These are phyloP conservation scores for Achaetomiella virescens DNA, from an alignment of 495 filamentous ascomycete species.

Conservation along the genomic window DNA sequence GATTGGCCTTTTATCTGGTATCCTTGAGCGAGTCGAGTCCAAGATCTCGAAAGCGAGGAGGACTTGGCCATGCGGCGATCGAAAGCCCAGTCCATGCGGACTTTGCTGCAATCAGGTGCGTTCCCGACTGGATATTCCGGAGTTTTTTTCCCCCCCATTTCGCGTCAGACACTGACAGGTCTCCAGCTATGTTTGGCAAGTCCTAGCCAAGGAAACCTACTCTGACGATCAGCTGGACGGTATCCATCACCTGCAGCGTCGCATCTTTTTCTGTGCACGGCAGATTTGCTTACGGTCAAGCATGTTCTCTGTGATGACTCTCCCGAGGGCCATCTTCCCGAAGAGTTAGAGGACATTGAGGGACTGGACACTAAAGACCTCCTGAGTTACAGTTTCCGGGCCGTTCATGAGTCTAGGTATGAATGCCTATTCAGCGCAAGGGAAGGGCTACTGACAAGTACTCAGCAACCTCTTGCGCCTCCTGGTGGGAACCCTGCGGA, in stretches of 20 bases:
- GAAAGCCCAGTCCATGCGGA: constrained; percentile 65
- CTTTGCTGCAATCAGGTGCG: constrained; percentile 58
- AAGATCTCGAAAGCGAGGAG: constrained; percentile 51
- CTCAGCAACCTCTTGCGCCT: constrained; percentile 51
- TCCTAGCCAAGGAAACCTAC: constrained; percentile 29
- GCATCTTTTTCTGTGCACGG: constrained; percentile 51
- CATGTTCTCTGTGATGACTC: constrained; percentile 81
- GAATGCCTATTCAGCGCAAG: constrained; percentile 3
- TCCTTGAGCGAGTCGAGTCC: constrained; percentile 47
- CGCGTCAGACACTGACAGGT: constrained; percentile 8
- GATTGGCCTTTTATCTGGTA: constrained; percentile 37
- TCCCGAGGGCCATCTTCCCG: constrained; percentile 78
- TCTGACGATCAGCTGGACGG: constrained; percentile 31
- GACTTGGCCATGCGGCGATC: constrained; percentile 55
- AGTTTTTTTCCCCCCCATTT: neutral
- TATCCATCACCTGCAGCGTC: constrained; percentile 43
- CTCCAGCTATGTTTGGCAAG: constrained; percentile 41
- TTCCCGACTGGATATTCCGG: neutral
- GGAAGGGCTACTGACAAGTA: constrained; percentile 16
- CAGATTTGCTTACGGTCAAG: constrained; percentile 65
- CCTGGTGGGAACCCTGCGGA: constrained; percentile 42
- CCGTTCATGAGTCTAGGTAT: constrained; percentile 84
- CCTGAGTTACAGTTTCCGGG: constrained; percentile 88
- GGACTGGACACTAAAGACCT: constrained; percentile 75
- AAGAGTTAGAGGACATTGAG: constrained; percentile 61